Evolutionary conservation across 495 filamentous ascomycete genomes (phyloP), one percentile per base, ranked within the genome.

Genomic region (Aspergillus cristatus): DNA sequence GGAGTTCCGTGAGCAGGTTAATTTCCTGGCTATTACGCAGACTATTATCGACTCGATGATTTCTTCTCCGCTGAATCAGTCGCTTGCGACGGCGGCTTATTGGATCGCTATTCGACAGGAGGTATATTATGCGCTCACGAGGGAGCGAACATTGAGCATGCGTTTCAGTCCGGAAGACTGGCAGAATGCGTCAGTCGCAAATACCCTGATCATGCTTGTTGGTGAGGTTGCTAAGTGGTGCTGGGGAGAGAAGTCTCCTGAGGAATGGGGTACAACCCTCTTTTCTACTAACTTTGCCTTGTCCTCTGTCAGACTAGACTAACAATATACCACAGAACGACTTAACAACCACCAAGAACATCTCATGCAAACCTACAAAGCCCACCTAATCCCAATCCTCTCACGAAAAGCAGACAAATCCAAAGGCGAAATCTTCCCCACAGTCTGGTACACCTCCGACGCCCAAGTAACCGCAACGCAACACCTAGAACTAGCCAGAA

Each of bases 91-190:
- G 14, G 54, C 54, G 1, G 37, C 42, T 3, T 54, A 50, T 34
- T 58, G 51, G 51, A 54, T 58, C 18, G 37, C 51, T 16, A 43
- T 53, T 12, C 31, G 54, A 17, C 54, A 54, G 22, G 54, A 58
- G 25, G 40, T 50, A 3, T 58, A 58, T 34, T 53, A 48, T 40
- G 50, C 51, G 0, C 34, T 54, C 14, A 47, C 46, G 6, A 42
- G 51, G 28, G 33, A 54, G 35, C 33, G 39, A 28, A 25, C 34
- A 4, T 51, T 48, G 0, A 28, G 34, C 11, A 33, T 58, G 28
- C 17, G 32, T 1, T 46, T 52, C 30, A 42, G 38, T 10, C 2
- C 14, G 0, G 43, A 47, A n/a, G 32, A 36, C 14, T 47, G 47
- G 42, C 26, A 16, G 1, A 45, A 17, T 18, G 34, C 42, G n/a